Percentiles rank a stretch among this genome's conserved stretches.
phyloP scores from a whole-genome alignment of 345 rosid species.

The Eucalyptus polyanthemos region DNA sequence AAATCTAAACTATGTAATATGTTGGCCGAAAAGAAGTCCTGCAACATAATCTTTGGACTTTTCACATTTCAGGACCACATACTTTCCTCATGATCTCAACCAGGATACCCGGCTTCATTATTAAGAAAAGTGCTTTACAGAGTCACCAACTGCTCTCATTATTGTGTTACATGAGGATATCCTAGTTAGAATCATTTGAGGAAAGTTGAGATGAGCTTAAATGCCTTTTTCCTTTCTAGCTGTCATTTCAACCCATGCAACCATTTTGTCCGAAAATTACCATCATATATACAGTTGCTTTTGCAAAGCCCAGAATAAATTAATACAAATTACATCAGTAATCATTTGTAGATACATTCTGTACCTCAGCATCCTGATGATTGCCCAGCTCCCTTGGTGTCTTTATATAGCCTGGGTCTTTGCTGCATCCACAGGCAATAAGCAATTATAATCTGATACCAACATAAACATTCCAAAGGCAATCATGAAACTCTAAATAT shows the following conservation, averaged over 20 bases:
- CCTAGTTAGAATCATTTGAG: background rate
- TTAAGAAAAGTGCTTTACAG: background rate
- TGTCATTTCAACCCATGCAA: background rate
- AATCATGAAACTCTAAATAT: background rate
- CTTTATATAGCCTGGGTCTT: constrained; percentile 79
- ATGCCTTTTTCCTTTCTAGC: background rate
- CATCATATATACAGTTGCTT: background rate
- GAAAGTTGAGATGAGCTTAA: background rate
- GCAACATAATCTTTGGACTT: background rate
- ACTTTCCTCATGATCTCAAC: background rate
- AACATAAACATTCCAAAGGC: background rate
- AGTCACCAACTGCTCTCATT: background rate
- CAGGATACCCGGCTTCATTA: background rate
- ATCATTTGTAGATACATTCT: background rate
- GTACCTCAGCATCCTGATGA: constrained; percentile 41
- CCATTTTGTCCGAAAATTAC: background rate
- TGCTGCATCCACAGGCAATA: constrained; percentile 35
- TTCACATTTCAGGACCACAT: background rate
- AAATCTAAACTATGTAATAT: background rate
- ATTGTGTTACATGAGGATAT: background rate
- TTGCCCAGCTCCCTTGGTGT: constrained; percentile 27
- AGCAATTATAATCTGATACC: background rate
- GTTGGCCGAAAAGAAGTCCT: background rate
- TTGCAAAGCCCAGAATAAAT: background rate
- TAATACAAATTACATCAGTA: background rate